Conservation (phyloP, 768 basidiomycete species). For the Cystofilobasidium ferigula region DNA sequence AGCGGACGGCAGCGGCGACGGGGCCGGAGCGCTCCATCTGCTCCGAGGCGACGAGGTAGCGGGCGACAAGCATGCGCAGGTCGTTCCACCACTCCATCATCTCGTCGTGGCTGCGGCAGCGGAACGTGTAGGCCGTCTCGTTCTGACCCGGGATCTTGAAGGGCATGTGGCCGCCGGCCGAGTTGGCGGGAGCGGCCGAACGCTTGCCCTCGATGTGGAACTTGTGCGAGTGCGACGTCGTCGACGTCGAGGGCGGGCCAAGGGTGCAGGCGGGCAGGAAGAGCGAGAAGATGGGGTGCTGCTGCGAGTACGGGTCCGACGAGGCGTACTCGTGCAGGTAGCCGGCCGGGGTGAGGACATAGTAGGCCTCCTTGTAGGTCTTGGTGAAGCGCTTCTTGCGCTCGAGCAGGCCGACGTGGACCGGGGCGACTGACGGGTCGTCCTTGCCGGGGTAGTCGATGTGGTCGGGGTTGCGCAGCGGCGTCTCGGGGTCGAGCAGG, state of each 20-base stretch:
- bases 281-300: constrained; percentile 63
- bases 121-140: constrained; percentile 70
- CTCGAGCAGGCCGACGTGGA: constrained; percentile 82
- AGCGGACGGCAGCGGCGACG: constrained; percentile 79
- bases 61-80: constrained; percentile 77
- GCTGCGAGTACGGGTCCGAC: constrained; percentile 54
- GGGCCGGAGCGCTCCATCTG: constrained; percentile 84
- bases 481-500: constrained; percentile 91
- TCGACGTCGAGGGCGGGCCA: constrained; percentile 65
- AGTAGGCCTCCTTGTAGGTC: constrained; percentile 72
- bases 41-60: constrained; percentile 89
- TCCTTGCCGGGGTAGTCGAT: constrained; percentile 84
- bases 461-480: constrained; percentile 47
- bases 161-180: constrained; percentile 35
- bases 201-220: constrained; percentile 90
- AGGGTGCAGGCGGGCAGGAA: constrained; percentile 94
- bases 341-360: constrained; percentile 85
- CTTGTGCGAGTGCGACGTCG: constrained; percentile 63
- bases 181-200: constrained; percentile 45
- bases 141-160: constrained; percentile 41
- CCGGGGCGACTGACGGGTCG: constrained; percentile 69
- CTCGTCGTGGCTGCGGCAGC: constrained; percentile 77
- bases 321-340: constrained; percentile 85
- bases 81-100: constrained; percentile 99
- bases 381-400: constrained; percentile 93